phyloP scores from a whole-genome alignment of 2,329 filamentous ascomycete genomes.

The Arthroderma sp. region DNA sequence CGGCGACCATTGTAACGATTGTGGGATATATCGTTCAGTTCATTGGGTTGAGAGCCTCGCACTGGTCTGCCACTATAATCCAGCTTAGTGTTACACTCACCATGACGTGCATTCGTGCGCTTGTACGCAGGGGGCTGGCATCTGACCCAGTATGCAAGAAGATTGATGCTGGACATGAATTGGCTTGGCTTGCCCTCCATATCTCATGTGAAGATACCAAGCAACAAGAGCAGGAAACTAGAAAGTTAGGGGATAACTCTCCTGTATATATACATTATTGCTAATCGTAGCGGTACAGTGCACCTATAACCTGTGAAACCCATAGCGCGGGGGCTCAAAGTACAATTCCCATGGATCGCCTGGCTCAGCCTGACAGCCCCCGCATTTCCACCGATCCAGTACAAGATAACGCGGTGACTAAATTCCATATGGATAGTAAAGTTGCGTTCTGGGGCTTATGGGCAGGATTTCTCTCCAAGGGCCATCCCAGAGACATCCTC shows the following conservation, averaged over 20 bases:
- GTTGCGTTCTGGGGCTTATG: no score
- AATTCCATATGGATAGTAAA: no score
- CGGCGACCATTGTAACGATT: slow-evolving; percentile 8
- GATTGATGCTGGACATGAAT: slow-evolving; percentile 11
- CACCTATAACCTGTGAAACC: no score
- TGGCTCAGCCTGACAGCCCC: background rate
- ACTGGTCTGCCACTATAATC: slow-evolving; percentile 16
- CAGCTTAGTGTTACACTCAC: slow-evolving; percentile 15
- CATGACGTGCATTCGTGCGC: slow-evolving; percentile 16
- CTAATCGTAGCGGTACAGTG: no score
- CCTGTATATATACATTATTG: background rate
- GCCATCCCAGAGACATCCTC: background rate
- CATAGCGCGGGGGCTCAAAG: background rate
- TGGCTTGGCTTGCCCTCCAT: slow-evolving; percentile 18
- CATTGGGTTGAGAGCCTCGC: slow-evolving; percentile 15
- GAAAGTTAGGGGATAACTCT: background rate
- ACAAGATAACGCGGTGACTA: no score
- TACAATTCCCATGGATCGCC: background rate
- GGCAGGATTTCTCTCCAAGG: background rate
- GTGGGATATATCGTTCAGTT: slow-evolving; percentile 20
- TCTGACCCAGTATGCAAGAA: slow-evolving; percentile 3
- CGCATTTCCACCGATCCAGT: background rate
- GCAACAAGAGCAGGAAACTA: background rate
- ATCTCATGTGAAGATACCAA: background rate
- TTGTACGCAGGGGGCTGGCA: slow-evolving; percentile 14